phyloP scores from a whole-genome alignment of 2,329 filamentous ascomycete genomes.

The Ceratocystiopsis sp. region DNA sequence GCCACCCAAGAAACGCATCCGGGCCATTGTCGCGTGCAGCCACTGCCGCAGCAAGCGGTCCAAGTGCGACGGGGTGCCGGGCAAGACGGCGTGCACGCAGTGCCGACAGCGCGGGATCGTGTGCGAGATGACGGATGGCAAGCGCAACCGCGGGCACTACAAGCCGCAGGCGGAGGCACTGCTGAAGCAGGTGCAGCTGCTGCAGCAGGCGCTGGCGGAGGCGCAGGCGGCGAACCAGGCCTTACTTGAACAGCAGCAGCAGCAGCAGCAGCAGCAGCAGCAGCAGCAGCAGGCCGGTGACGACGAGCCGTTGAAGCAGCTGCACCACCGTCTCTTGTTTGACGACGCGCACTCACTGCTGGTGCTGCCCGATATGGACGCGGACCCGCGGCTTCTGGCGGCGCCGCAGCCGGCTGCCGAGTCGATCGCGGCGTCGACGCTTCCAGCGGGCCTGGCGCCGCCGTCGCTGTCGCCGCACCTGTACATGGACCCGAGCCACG shows the following conservation, averaged over 20 bases:
- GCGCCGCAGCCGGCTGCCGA: not conserved
- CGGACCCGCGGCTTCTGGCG: not conserved
- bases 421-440: constrained; percentile 1
- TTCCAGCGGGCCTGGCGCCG: not conserved
- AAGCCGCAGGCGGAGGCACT: constrained; percentile 7
- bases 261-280: not conserved
- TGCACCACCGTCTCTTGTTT: not conserved
- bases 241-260: not conserved
- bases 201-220: constrained; percentile 4
- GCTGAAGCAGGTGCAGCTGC: not conserved
- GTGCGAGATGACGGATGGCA: constrained; percentile 6
- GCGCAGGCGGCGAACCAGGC: constrained; percentile 1
- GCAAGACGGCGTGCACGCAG: constrained; percentile 3
- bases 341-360: not conserved
- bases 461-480: not conserved
- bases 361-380: not conserved
- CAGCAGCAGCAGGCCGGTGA: not conserved
- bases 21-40: constrained; percentile 6
- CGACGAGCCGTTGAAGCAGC: not conserved
- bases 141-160: constrained; percentile 7
- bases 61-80: constrained; percentile 5
- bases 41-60: constrained; percentile 6
- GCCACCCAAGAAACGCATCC: constrained; percentile 4
- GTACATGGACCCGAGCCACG: no score
- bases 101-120: constrained; percentile 4